Percentiles rank a stretch among this genome's conserved stretches.
phyloP scores from a whole-genome alignment of 2,329 filamentous ascomycete genomes.

The Paramyrothecium sp. region DNA sequence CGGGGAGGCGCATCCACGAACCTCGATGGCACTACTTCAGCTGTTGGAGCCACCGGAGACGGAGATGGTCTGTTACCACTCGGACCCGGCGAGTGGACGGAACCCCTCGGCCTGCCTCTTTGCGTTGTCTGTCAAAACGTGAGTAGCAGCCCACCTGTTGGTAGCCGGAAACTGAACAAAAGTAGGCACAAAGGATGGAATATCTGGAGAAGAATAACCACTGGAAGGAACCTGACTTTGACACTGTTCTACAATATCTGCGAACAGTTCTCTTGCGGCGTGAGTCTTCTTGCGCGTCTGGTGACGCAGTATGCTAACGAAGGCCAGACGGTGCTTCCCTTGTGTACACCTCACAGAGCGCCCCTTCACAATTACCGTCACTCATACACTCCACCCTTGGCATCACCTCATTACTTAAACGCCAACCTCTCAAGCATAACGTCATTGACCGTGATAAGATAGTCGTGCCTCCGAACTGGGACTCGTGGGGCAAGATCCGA shows the following conservation, averaged over 20 bases:
- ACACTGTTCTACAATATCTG: slow-evolving; percentile 90
- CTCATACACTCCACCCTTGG: slow-evolving; percentile 83
- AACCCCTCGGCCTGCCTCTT: slow-evolving; percentile 80
- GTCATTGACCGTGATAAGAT: slow-evolving; percentile 94
- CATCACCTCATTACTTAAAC: slow-evolving; percentile 79
- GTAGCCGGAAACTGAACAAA: not conserved
- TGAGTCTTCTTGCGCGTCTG: slow-evolving; percentile 39
- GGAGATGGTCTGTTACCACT: slow-evolving; percentile 71
- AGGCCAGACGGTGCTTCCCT: slow-evolving; percentile 74
- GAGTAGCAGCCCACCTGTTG: slow-evolving; percentile 26
- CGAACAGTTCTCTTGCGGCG: slow-evolving; percentile 85
- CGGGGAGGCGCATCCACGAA: slow-evolving; percentile 62
- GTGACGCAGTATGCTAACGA: slow-evolving; percentile 14
- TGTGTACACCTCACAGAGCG: slow-evolving; percentile 78
- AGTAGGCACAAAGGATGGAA: slow-evolving; percentile 83
- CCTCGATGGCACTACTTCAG: slow-evolving; percentile 58
- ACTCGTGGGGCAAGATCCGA: slow-evolving; percentile 96
- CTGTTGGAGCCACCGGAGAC: slow-evolving; percentile 53
- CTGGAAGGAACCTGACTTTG: slow-evolving; percentile 96
- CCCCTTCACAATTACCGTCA: slow-evolving; percentile 73
- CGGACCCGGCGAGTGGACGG: slow-evolving; percentile 91
- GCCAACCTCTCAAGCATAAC: slow-evolving; percentile 79
- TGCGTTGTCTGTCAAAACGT: slow-evolving; percentile 97
- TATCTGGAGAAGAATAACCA: slow-evolving; percentile 82
- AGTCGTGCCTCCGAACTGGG: slow-evolving; percentile 93